phyloP scores from a whole-genome alignment of 371 early-diverging fungal genomes.

The Entomophthora muscae region DNA sequence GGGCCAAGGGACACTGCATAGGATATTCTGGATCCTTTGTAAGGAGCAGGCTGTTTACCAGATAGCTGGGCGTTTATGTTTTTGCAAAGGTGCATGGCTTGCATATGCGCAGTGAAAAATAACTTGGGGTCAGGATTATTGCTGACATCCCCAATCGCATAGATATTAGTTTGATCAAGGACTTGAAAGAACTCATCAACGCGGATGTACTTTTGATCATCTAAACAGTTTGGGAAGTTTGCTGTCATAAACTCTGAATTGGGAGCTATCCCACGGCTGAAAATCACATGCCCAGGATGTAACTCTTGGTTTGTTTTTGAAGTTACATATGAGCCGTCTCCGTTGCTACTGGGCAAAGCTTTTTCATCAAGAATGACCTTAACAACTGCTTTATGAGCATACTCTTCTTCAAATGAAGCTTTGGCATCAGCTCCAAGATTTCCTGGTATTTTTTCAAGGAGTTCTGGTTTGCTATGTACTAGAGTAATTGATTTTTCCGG shows the following conservation, averaged over 20 bases:
- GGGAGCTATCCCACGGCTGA: conserved; percentile 8
- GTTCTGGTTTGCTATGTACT: conserved; percentile 14
- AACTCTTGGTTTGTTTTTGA: conserved; percentile 17
- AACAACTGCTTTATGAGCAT: background rate
- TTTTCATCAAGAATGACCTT: conserved; percentile 14
- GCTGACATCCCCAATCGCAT: conserved; percentile 20
- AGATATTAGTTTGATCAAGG: conserved; percentile 11
- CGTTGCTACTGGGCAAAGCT: conserved; percentile 8
- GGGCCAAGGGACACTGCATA: background rate
- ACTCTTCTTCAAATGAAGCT: conserved; percentile 10
- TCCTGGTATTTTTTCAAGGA: conserved; percentile 14
- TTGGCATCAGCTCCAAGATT: conserved; percentile 13
- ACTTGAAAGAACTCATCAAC: conserved; percentile 17
- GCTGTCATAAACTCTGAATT: conserved; percentile 15
- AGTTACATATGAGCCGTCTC: background rate
- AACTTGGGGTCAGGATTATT: conserved; percentile 19
- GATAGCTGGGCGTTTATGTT: conserved; percentile 8
- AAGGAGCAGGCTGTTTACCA: background rate
- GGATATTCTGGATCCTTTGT: background rate
- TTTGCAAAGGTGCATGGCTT: conserved; percentile 18
- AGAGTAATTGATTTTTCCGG: conserved; percentile 20
- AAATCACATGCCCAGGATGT: background rate
- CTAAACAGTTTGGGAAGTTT: conserved; percentile 14
- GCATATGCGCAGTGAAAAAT: conserved; percentile 23
- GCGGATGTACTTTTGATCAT: conserved; percentile 13